Percentiles rank a stretch among this genome's conserved stretches.
These are phyloP conservation scores for Rhytidiadelphus loreus DNA, from an alignment of 225 moss, liverwort and hornwort genomes.

Conservation along the genomic window DNA sequence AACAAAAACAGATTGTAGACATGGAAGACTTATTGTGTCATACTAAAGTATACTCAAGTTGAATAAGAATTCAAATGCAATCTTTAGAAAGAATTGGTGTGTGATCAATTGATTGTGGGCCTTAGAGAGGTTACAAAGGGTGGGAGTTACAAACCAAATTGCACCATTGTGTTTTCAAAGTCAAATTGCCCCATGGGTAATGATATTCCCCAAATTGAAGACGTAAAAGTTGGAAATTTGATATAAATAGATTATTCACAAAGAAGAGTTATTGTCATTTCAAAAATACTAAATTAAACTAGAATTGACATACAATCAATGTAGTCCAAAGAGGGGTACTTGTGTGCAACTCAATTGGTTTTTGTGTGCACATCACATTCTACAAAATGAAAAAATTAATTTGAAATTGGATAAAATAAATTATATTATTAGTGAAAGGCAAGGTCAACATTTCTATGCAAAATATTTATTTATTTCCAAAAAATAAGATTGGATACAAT, in stretches of 20 bases:
- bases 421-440: accelerated
- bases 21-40: neutral
- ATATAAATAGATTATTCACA: neutral
- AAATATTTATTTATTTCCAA: neutral
- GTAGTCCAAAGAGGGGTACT: accelerated
- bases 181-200: neutral
- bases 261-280: accelerated
- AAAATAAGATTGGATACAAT: accelerated
- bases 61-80: neutral
- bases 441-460: accelerated
- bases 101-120: neutral
- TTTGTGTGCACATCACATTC: neutral
- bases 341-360: accelerated
- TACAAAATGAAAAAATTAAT: neutral
- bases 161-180: neutral
- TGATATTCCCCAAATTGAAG: neutral
- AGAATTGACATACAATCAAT: neutral
- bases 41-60: neutral
- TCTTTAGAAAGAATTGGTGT: accelerated
- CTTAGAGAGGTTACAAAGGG: neutral
- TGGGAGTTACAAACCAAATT: neutral
- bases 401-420: neutral
- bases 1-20: neutral
- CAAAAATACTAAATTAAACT: neutral
- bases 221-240: neutral